phyloP scores from a whole-genome alignment of 371 early-diverging fungal genomes.

The Lichtheimia corymbifera region DNA sequence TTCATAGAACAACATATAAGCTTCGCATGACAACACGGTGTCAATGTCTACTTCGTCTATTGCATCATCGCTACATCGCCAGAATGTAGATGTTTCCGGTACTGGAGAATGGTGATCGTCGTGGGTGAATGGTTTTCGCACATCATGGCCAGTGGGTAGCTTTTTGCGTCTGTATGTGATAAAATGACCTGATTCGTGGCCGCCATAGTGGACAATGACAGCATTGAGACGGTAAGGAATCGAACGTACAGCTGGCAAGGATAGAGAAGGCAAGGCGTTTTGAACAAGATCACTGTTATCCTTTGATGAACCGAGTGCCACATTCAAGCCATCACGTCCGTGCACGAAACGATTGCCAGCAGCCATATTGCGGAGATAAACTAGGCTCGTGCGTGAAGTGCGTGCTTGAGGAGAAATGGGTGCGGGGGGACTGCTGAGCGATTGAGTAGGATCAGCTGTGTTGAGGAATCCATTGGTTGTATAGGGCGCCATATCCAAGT shows the following conservation, averaged over 20 bases:
- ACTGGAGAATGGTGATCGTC: conserved; percentile 39
- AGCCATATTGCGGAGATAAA: conserved; percentile 53
- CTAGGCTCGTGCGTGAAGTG: conserved; percentile 42
- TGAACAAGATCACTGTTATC: conserved; percentile 32
- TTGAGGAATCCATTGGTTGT: conserved; percentile 60
- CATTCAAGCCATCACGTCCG: conserved; percentile 40
- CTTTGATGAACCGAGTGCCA: conserved; percentile 26
- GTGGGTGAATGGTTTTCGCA: conserved; percentile 32
- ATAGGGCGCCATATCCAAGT: conserved; percentile 66
- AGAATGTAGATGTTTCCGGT: conserved; percentile 50
- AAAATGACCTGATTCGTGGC: conserved; percentile 47
- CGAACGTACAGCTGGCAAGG: conserved; percentile 30
- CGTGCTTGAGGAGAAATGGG: conserved; percentile 20
- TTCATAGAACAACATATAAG: conserved; percentile 20
- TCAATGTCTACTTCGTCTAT: conserved; percentile 76
- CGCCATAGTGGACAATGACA: conserved; percentile 88
- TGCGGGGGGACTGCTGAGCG: conserved; percentile 37
- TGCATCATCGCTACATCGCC: conserved; percentile 87
- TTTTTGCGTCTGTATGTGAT: conserved; percentile 22
- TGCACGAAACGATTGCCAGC: conserved; percentile 41
- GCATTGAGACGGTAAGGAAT: conserved; percentile 76
- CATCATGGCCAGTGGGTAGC: conserved; percentile 57
- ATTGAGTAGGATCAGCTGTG: conserved; percentile 38
- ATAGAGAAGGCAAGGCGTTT: conserved; percentile 41
- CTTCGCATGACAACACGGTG: conserved; percentile 56